Base-by-base conservation (phyloP, 805 yeast genomes). In the Ogataea pignaliae region DNA sequence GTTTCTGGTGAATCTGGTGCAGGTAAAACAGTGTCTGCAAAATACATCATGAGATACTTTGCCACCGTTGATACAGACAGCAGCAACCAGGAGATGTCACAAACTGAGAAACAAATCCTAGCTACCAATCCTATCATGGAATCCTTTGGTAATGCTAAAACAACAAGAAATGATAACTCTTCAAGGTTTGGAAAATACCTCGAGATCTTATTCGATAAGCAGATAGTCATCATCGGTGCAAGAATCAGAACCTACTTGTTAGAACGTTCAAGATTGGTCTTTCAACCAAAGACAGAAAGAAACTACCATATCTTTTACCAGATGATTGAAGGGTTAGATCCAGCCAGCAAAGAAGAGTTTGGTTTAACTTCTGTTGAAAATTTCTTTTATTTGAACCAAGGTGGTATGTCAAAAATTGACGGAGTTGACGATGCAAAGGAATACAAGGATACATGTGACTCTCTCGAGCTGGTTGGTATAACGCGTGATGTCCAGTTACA, bases 1-100 rank as follows among this genome's bases (percentile, higher is more conserved):
- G 98, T 91, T 14, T 81, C 90, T 55, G 99, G 99, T 68, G 99
- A 91, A 68, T 87, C 96, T 7, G 99, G 99, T 66, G 98, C 99
- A 28, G 99, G 99, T 65, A 93, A 91, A 60, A 93, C 98, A 4
- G 98, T 91, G 35, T 83, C 93, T 50, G 99, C 99, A 34, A 91
- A 91, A 64, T 91, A 87, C 65, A 91, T 91, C 52, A 91, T 91
- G 98, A 81, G 98, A 65, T 91, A 90, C 66, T 90, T 91, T 64
- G 98, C 98, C 3, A 83, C 96, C 14, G 97, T 91, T 13, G 97
- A 91, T 48, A 64, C 69, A 10, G 72, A 72, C 50, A 61, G 60
- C 34, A 64, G 69, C 42, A 49, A 57, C 18, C 70, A 68, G 53
- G 91, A 88, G 53, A 84, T 91, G 84, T 85, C 95, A 29, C 85